phyloP scores from a whole-genome alignment of 768 basidiomycete genomes.

The Sutorius australiensis region DNA sequence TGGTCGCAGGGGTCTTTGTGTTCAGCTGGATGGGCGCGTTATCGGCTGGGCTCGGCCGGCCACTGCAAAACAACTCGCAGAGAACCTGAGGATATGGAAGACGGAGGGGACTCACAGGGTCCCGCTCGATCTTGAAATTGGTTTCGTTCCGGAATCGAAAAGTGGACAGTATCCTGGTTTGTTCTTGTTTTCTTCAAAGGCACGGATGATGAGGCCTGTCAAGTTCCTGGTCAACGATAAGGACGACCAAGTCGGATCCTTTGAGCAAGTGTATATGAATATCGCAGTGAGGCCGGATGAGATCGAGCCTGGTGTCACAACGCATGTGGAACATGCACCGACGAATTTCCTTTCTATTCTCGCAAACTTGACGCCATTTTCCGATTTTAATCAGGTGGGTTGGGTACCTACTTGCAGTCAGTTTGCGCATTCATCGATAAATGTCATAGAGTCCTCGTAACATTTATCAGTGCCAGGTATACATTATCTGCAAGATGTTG shows the following conservation, averaged over 20 bases:
- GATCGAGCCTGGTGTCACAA: slow-evolving; percentile 69
- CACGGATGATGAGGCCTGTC: slow-evolving; percentile 98
- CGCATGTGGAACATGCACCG: slow-evolving; percentile 91
- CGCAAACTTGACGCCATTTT: slow-evolving; percentile 97
- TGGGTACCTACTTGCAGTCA: not conserved
- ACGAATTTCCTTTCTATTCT: slow-evolving; percentile 96
- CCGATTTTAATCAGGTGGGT: slow-evolving; percentile 95
- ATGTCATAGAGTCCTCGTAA: slow-evolving; percentile 72
- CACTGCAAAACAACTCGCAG: slow-evolving; percentile 77
- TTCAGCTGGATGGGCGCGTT: slow-evolving; percentile 93
- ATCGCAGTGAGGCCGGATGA: slow-evolving; percentile 90
- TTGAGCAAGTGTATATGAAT: slow-evolving; percentile 99
- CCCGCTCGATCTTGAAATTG: slow-evolving; percentile 93
- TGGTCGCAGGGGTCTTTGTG: slow-evolving; percentile 75
- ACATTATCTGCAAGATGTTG: slow-evolving; percentile 3
- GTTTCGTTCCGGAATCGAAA: slow-evolving; percentile 80
- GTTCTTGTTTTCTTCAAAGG: slow-evolving; percentile 81
- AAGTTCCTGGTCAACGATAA: slow-evolving; percentile 83
- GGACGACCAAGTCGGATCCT: slow-evolving; percentile 89
- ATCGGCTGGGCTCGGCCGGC: slow-evolving; percentile 87
- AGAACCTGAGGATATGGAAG: slow-evolving; percentile 87
- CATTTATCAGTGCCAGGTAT: slow-evolving; percentile 89
- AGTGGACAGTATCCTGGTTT: slow-evolving; percentile 97
- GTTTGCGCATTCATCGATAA: not conserved
- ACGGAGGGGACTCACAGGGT: slow-evolving; percentile 80